These are phyloP conservation scores for Smittium mucronatum DNA, from an alignment of 371 early-diverging fungal species.

Conservation along the genomic window DNA sequence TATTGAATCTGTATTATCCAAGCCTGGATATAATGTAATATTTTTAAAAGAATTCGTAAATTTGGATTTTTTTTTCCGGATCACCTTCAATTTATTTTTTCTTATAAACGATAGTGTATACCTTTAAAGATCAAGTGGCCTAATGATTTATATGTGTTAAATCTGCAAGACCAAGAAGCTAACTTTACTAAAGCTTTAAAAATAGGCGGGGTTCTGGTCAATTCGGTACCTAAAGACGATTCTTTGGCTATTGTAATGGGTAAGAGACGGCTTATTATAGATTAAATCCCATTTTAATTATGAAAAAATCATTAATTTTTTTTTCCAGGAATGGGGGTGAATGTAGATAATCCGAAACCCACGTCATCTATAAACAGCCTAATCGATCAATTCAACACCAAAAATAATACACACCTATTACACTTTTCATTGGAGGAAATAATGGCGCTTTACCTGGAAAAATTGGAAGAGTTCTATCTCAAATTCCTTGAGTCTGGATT, in stretches of 20 bases:
- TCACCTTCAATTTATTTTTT: not conserved
- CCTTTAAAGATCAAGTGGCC: conserved; percentile 91
- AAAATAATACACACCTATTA: conserved; percentile 28
- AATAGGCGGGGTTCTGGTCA: not conserved
- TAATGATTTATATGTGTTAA: conserved; percentile 67
- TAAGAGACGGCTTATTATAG: not conserved
- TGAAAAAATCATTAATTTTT: not conserved
- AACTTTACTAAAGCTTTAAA: not conserved
- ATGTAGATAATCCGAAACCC: conserved; percentile 64
- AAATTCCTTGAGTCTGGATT: conserved; percentile 57
- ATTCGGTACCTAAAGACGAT: not conserved
- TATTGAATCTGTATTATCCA: conserved; percentile 55
- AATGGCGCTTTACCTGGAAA: conserved; percentile 56
- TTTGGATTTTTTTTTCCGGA: not conserved
- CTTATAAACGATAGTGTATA: no score
- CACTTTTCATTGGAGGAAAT: conserved; percentile 52
- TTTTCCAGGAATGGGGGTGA: conserved; percentile 44
- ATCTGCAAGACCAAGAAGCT: not conserved
- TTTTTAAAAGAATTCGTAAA: not conserved
- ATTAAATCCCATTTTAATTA: not conserved
- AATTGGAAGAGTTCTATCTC: conserved; percentile 56
- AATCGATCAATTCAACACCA: conserved; percentile 40
- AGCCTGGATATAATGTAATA: conserved; percentile 48
- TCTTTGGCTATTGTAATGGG: not conserved
- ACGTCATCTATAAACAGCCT: conserved; percentile 73